Percentiles rank a stretch among this genome's conserved stretches.
These are phyloP conservation scores for Hansfordia pulvinata DNA, from an alignment of 2,329 filamentous ascomycete species.

Conservation along the genomic window DNA sequence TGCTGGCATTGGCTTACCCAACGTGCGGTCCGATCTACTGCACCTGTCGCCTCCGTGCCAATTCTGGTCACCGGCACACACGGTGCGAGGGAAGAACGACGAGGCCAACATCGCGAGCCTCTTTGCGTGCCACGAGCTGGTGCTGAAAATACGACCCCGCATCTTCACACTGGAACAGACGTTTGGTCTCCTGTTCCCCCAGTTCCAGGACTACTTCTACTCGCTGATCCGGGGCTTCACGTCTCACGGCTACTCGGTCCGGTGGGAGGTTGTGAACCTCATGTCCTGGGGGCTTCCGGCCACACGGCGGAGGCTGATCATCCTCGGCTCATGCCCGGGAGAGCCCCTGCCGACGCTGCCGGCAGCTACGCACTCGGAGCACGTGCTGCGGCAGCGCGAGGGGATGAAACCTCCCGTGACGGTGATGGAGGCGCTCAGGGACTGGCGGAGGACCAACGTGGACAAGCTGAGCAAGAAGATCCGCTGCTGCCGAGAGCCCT, in stretches of 20 bases:
- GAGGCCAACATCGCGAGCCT: conserved; percentile 49
- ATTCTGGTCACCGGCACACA: conserved; percentile 58
- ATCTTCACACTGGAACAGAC: conserved; percentile 69
- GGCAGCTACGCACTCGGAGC: conserved; percentile 36
- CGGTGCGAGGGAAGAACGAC: conserved; percentile 38
- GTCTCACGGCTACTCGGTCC: conserved; percentile 48
- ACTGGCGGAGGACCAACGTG: conserved; percentile 21
- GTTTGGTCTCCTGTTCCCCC: conserved; percentile 42
- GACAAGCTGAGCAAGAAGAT: background rate
- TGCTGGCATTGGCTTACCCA: conserved; percentile 17
- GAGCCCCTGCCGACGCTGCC: conserved; percentile 56
- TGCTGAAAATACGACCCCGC: conserved; percentile 44
- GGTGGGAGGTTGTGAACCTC: conserved; percentile 46
- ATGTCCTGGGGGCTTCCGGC: conserved; percentile 35
- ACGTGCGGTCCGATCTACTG: conserved; percentile 45
- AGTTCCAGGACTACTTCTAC: conserved; percentile 38
- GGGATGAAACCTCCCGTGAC: conserved; percentile 26
- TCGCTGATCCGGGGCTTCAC: conserved; percentile 50
- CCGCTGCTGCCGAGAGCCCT: conserved; percentile 18
- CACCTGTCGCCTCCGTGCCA: conserved; percentile 70
- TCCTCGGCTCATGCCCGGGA: conserved; percentile 50
- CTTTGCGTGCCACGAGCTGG: conserved; percentile 32
- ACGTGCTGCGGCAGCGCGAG: conserved; percentile 17
- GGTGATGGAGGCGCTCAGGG: conserved; percentile 22
- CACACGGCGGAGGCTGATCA: conserved; percentile 32